These are phyloP conservation scores for Boeremia lycopersici DNA, from an alignment of 2,329 filamentous ascomycete species.

Conservation along the genomic window DNA sequence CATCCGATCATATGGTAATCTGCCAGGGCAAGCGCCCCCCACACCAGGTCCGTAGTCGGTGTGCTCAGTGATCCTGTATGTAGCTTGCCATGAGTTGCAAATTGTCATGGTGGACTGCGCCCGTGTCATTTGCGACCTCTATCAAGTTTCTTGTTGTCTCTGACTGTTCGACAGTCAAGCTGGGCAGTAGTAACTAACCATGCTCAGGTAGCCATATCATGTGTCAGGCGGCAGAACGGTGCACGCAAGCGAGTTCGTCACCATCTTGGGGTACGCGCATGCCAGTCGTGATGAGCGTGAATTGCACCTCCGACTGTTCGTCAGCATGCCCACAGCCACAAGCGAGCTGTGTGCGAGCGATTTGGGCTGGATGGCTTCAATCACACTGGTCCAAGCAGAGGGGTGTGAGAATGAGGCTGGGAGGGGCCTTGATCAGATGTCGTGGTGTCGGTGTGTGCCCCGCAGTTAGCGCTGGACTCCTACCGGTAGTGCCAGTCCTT, in stretches of 20 bases:
- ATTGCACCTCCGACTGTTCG: slow-evolving; percentile 21
- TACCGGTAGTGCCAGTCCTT: slow-evolving; percentile 17
- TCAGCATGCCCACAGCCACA: slow-evolving; percentile 29
- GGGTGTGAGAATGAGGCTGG: slow-evolving; percentile 35
- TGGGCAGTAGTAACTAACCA: not conserved
- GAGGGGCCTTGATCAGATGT: slow-evolving; percentile 18
- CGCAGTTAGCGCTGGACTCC: slow-evolving; percentile 18
- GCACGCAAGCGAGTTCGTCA: slow-evolving; percentile 35
- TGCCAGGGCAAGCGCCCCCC: slow-evolving; percentile 5
- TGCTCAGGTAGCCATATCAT: not conserved
- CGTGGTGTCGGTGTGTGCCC: slow-evolving; percentile 26
- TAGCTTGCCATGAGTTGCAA: not conserved
- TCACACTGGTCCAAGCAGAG: slow-evolving; percentile 19
- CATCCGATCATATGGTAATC: slow-evolving; percentile 16
- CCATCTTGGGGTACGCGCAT: slow-evolving; percentile 20
- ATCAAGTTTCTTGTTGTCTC: slow-evolving; percentile 5
- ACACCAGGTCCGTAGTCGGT: slow-evolving; percentile 5
- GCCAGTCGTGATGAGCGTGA: slow-evolving; percentile 15
- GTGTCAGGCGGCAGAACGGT: slow-evolving; percentile 23
- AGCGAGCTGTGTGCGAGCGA: slow-evolving; percentile 31
- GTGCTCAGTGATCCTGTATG: slow-evolving; percentile 5
- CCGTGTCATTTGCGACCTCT: slow-evolving; percentile 5
- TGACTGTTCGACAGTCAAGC: slow-evolving; percentile 3
- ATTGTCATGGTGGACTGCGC: slow-evolving; percentile 9
- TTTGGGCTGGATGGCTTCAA: slow-evolving; percentile 25